Percentiles rank a stretch among this genome's conserved stretches.
phyloP scores from a whole-genome alignment of 2,329 filamentous ascomycete genomes.

The Calonectria pseudoturangicola region DNA sequence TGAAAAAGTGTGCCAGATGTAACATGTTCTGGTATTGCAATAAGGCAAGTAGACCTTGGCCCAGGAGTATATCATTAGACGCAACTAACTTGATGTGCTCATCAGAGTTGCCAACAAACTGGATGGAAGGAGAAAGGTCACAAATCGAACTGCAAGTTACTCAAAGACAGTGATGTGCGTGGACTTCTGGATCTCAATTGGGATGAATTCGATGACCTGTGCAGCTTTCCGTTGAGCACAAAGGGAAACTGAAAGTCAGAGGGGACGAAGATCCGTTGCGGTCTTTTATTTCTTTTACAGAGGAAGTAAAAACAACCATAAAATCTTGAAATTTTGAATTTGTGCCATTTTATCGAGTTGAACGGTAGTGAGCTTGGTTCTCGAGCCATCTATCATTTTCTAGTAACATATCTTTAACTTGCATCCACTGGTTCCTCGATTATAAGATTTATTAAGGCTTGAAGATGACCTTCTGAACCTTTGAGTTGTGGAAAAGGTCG shows the following conservation, averaged over 20 bases:
- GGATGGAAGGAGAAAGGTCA: conserved; percentile 1
- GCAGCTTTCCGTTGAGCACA: neutral
- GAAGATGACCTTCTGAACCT: conserved; percentile 25
- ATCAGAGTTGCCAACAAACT: neutral
- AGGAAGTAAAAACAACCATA: no score
- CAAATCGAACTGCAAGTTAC: neutral
- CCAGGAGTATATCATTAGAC: neutral
- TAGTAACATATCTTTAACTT: no score
- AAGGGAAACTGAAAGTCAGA: neutral
- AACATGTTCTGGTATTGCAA: conserved; percentile 2
- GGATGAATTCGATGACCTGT: neutral
- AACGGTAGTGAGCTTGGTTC: no score
- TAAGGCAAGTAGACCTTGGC: neutral
- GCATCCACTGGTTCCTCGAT: neutral
- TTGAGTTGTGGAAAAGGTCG: conserved; percentile 4
- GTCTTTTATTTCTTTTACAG: neutral
- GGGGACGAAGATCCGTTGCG: neutral
- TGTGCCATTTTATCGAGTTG: no score
- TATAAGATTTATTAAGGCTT: neutral
- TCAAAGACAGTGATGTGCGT: neutral
- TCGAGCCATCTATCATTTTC: no score
- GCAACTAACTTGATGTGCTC: neutral
- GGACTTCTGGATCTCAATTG: neutral
- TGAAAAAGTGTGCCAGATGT: conserved; percentile 1
- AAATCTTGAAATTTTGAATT: no score